A percentile compares a stretch with the other conserved stretches of the same genome.
These are phyloP conservation scores for Sugiyamaella sp. DNA, from an alignment of 1,139 yeast genomes.

Conservation along the genomic window DNA sequence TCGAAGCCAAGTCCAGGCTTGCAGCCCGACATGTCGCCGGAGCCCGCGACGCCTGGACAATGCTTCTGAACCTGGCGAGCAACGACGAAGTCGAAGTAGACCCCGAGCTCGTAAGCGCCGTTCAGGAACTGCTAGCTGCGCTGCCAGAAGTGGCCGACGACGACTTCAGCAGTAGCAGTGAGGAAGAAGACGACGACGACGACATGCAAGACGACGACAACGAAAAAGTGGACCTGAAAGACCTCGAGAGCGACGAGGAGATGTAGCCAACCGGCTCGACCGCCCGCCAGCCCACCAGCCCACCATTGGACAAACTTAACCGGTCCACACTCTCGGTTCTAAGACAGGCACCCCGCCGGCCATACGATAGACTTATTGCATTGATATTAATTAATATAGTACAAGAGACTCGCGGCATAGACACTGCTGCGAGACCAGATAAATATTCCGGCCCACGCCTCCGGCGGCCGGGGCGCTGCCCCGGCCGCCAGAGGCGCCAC, in stretches of 20 bases:
- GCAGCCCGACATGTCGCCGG: constrained; percentile 39
- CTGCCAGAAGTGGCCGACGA: constrained; percentile 43
- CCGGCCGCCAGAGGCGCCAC: too few relatives aligned
- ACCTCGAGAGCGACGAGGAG: constrained; percentile 22
- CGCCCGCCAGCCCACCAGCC: too few relatives aligned
- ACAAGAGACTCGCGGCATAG: too few relatives aligned
- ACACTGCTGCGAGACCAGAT: too few relatives aligned
- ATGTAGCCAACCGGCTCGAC: too few relatives aligned
- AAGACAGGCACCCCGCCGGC: too few relatives aligned
- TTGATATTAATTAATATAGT: too few relatives aligned
- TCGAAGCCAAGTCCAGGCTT: constrained; percentile 23
- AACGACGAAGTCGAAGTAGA: constrained; percentile 35
- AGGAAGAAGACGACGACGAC: constrained; percentile 26
- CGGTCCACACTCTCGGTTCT: too few relatives aligned
- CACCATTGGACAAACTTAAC: too few relatives aligned
- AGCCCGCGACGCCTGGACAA: constrained; percentile 40
- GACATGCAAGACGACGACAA: constrained; percentile 21
- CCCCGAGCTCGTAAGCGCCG: constrained; percentile 38
- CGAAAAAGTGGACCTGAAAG: constrained; percentile 28
- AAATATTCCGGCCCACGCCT: too few relatives aligned
- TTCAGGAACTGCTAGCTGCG: constrained; percentile 38
- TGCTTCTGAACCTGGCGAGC: constrained; percentile 32
- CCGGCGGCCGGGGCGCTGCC: too few relatives aligned
- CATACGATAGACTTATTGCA: too few relatives aligned
- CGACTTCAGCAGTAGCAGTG: constrained; percentile 35